Conservation (phyloP, 2,329 filamentous ascomycete genomes). For the Chaetomium globosum region DNA sequence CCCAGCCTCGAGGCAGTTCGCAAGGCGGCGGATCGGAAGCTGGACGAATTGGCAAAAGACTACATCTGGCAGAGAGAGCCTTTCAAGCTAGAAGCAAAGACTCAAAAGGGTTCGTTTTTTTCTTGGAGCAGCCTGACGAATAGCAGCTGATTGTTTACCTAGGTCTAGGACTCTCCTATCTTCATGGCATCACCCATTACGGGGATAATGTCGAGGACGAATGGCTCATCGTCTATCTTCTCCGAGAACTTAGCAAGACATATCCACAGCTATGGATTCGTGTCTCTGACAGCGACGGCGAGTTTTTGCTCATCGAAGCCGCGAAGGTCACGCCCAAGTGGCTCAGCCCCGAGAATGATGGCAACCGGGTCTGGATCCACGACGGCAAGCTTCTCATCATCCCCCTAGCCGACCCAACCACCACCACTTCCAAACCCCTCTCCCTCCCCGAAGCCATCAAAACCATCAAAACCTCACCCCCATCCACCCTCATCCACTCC, state of each 20-base stretch:
- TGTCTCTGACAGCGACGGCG: constrained; percentile 84
- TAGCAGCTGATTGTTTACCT: constrained; percentile 19
- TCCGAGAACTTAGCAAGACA: constrained; percentile 76
- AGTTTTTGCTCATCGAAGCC: constrained; percentile 93
- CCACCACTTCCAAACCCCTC: constrained; percentile 50
- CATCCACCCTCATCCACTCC: constrained; percentile 68
- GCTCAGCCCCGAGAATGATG: constrained; percentile 88
- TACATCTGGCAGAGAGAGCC: constrained; percentile 95
- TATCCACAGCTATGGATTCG: constrained; percentile 79
- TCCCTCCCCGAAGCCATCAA: constrained; percentile 65
- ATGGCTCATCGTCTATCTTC: constrained; percentile 90
- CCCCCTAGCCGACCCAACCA: constrained; percentile 47
- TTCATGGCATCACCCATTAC: constrained; percentile 80
- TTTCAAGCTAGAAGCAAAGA: constrained; percentile 71
- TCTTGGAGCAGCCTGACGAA: neutral
- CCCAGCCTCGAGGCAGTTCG: constrained; percentile 71
- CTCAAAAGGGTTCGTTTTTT: constrained; percentile 54
- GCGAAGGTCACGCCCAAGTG: constrained; percentile 84
- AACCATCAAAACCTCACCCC: constrained; percentile 59
- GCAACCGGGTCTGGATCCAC: constrained; percentile 88
- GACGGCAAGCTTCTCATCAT: constrained; percentile 75
- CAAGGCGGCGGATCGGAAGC: constrained; percentile 66
- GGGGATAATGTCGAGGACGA: constrained; percentile 96
- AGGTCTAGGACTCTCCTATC: constrained; percentile 56
- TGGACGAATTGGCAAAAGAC: constrained; percentile 67